A percentile compares a stretch with the other conserved stretches of the same genome.
phyloP scores from a whole-genome alignment of 371 early-diverging fungal genomes.

The Apophysomyces variabilis region DNA sequence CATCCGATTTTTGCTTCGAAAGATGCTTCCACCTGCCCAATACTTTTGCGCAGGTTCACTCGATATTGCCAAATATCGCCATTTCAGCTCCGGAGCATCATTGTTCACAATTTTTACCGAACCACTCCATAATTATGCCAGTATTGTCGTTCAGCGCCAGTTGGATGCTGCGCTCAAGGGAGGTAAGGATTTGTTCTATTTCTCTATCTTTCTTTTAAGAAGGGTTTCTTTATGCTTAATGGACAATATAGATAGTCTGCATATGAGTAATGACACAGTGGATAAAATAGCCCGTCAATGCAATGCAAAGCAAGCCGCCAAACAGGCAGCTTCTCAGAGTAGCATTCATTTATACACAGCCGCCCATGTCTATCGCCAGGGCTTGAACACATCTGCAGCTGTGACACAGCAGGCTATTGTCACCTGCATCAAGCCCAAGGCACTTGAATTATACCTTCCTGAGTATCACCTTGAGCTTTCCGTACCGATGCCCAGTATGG shows the following conservation, averaged over 20 bases:
- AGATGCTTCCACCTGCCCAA: conserved; percentile 70
- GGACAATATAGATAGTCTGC: conserved; percentile 2
- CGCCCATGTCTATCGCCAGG: conserved; percentile 40
- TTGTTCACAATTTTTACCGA: conserved; percentile 87
- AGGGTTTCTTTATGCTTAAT: too few relatives aligned
- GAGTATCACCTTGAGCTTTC: conserved; percentile 10
- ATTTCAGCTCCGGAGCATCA: conserved; percentile 69
- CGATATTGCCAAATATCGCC: conserved; percentile 57
- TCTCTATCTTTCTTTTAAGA: not conserved
- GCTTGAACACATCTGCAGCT: conserved; percentile 14
- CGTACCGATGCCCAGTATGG: conserved; percentile 2
- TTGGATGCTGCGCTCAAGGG: conserved; percentile 38
- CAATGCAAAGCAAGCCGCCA: conserved; percentile 23
- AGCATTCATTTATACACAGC: conserved; percentile 31
- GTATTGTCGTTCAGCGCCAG: conserved; percentile 87
- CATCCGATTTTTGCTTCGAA: conserved; percentile 59
- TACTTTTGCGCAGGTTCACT: conserved; percentile 81
- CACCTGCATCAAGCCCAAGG: conserved; percentile 14
- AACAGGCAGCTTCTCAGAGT: conserved; percentile 27
- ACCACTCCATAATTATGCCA: conserved; percentile 94
- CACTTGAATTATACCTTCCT: conserved; percentile 11
- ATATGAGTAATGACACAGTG: conserved; percentile 18
- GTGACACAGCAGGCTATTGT: conserved; percentile 14
- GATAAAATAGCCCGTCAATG: conserved; percentile 44
- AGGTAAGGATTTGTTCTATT: not conserved